phyloP scores from a whole-genome alignment of 345 rosid species.

The Triadica sebifera region DNA sequence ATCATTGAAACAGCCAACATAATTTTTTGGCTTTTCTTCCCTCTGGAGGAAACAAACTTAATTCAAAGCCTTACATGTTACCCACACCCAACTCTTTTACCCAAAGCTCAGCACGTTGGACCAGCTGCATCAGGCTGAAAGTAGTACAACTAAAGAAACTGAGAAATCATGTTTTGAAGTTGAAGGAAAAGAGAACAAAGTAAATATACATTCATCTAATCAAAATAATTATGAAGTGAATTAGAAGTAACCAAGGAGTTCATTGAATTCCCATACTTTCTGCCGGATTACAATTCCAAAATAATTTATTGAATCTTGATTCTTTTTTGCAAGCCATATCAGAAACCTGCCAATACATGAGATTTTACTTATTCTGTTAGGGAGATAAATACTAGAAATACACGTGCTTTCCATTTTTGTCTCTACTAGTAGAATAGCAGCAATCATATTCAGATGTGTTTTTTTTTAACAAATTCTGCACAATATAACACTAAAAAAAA shows the following conservation, averaged over 20 bases:
- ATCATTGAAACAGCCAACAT: slow-evolving; percentile 19
- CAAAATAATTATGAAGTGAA: slow-evolving; percentile 26
- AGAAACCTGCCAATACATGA: slow-evolving; percentile 96
- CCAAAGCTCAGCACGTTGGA: slow-evolving; percentile 78
- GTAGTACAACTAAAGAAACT: slow-evolving; percentile 14
- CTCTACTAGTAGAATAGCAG: background rate
- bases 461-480: background rate
- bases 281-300: slow-evolving; percentile 85
- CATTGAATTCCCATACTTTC: slow-evolving; percentile 63
- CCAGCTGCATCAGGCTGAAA: slow-evolving; percentile 55
- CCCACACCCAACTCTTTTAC: slow-evolving; percentile 62
- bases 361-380: slow-evolving; percentile 16
- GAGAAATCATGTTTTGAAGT: slow-evolving; percentile 4
- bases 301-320: slow-evolving; percentile 54
- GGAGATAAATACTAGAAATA: slow-evolving; percentile 1
- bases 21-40: background rate
- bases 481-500: background rate
- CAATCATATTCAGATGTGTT: background rate
- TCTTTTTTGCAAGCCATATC: slow-evolving; percentile 74
- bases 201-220: slow-evolving; percentile 28
- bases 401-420: background rate
- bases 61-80: slow-evolving; percentile 56
- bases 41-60: slow-evolving; percentile 1
- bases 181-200: slow-evolving; percentile 4
- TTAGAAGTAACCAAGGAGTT: slow-evolving; percentile 32